These are phyloP conservation scores for Effrenium voratum DNA, from an alignment of 73 alveolate genomes.

Conservation along the genomic window DNA sequence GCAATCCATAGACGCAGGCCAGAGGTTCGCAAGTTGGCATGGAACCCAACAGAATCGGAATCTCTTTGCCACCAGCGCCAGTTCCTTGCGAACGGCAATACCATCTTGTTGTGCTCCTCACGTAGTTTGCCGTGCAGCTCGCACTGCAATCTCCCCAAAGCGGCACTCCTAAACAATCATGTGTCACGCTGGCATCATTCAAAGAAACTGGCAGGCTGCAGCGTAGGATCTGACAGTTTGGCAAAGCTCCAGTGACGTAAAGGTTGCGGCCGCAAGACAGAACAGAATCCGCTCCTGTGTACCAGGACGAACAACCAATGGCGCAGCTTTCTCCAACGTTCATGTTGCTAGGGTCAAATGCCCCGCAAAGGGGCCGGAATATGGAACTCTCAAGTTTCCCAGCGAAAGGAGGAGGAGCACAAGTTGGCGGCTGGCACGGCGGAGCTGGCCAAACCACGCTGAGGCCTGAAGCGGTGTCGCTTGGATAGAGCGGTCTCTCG, in stretches of 20 bases:
- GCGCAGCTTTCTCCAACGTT: neutral
- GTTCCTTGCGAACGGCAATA: neutral
- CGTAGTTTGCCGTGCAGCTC: neutral
- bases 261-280: neutral
- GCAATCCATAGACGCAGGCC: neutral
- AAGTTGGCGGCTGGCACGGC: neutral
- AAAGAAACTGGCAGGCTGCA: neutral
- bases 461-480: neutral
- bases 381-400: neutral
- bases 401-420: neutral
- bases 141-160: neutral
- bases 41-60: neutral
- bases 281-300: neutral
- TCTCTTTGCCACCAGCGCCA: neutral
- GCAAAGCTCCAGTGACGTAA: neutral
- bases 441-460: neutral
- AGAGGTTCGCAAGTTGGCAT: neutral
- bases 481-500: neutral
- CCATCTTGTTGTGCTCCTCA: neutral
- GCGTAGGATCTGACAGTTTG: neutral
- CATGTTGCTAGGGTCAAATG: neutral
- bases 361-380: neutral
- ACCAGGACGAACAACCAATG: neutral
- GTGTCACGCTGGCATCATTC: neutral
- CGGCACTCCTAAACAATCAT: neutral